Base-by-base conservation (phyloP, 352 stramenopile species). In the Poterioochromonas sp. region DNA sequence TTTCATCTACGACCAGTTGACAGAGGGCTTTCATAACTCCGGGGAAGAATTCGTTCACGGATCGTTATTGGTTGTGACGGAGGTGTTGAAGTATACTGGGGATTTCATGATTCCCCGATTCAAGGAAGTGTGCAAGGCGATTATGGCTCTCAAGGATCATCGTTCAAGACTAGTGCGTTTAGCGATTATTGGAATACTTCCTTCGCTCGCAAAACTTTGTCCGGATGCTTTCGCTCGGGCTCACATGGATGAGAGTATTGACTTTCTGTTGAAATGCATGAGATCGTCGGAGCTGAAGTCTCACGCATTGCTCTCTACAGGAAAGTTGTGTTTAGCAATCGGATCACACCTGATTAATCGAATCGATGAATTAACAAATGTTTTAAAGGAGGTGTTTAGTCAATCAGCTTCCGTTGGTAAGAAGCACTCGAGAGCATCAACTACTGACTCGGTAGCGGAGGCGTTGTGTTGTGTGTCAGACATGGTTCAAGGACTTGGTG, bases 61-160 rank as follows among this genome's bases (percentile, higher is more conserved):
- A 15, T 97, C 93, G 5, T 83, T 99, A 32, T 83, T 99, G 0
- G 91, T 96, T 11, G 91, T 98, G 34, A 88, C 88, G 39, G 92
- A 97, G 71, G 88, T 99, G 77, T 85, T 99, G 40, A 86, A 94
- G 12, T 90, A 97, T 81, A 96, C 94, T 1, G 88, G 92, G 12
- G 85, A 88, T n/a, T 98, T 99, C 82, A 97, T 99, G 88, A 85
- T 97, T 40, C 94, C 95, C 8, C 88, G 95, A 3, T 98, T 97
- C 82, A 91, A 94, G 73, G 93, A 98, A 87, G 87, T 83, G 29
- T 98, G 94, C 73, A 86, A 92, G 60, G 95, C 91, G 3, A 92
- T 98, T 0, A 79, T 98, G 60, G 84, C 88, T 11, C 97, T 97
- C 83, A 93, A 92, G 43, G 86, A 95, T 65, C 88, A 94, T 63